phyloP scores from a whole-genome alignment of 2,329 filamentous ascomycete species.

The Nemania sp. region DNA sequence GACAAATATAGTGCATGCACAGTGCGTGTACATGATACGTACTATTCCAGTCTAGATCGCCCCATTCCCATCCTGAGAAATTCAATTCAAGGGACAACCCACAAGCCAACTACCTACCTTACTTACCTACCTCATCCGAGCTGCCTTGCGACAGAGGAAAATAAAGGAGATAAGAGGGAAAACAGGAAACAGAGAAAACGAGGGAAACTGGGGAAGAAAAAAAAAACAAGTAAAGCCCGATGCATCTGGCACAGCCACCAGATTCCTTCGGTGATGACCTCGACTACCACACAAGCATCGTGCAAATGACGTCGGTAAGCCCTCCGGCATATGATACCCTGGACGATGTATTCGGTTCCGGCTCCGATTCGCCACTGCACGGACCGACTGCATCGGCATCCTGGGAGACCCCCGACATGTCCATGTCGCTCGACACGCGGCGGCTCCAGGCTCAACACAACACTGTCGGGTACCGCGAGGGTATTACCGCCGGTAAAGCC shows the following conservation, averaged over 20 bases:
- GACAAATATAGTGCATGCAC: not conserved
- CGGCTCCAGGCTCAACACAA: constrained; percentile 81
- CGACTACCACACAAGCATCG: constrained; percentile 5
- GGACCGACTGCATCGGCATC: not conserved
- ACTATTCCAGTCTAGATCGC: not conserved
- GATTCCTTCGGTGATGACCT: constrained; percentile 33
- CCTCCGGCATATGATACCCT: constrained; percentile 21
- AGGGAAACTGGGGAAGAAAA: not conserved
- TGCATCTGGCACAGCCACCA: constrained; percentile 34
- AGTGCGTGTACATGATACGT: not conserved
- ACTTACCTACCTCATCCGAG: no score
- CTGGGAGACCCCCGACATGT: constrained; percentile 50
- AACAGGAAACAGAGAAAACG: not conserved
- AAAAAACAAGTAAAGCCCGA: not conserved
- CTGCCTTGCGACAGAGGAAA: not conserved
- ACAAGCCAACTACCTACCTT: no score
- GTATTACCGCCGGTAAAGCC: constrained; percentile 80
- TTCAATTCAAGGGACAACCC: constrained; percentile 7
- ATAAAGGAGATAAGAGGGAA: not conserved
- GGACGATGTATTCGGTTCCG: constrained; percentile 34
- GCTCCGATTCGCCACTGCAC: not conserved
- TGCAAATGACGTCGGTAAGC: constrained; percentile 18
- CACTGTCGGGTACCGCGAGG: constrained; percentile 91
- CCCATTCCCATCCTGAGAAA: not conserved
- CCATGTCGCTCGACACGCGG: constrained; percentile 73